phyloP scores from a whole-genome alignment of 2,329 filamentous ascomycete species.

The Colletotrichum spinosum region DNA sequence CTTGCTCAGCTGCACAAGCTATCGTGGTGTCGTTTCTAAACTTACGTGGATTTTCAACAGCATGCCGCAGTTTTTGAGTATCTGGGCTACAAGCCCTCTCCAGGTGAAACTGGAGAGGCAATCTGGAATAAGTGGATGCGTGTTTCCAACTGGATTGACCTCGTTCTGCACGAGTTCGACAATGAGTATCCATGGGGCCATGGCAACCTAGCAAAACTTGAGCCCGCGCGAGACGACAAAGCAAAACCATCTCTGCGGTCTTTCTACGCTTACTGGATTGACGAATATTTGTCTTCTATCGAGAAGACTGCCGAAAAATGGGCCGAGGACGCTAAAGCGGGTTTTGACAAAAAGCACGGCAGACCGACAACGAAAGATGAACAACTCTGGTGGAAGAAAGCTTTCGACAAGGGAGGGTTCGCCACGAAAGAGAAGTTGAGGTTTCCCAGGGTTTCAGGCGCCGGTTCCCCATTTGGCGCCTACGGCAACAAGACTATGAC shows the following conservation, averaged over 20 bases:
- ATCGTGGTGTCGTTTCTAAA: no score
- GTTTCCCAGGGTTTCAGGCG: not conserved
- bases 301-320: not conserved
- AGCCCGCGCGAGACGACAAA: not conserved
- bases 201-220: not conserved
- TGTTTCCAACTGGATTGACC: conserved; percentile 29
- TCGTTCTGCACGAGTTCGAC: conserved; percentile 20
- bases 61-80: conserved; percentile 6
- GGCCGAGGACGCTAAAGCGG: not conserved
- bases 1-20: not conserved
- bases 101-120: not conserved
- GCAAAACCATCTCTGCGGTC: conserved; percentile 3
- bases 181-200: conserved; percentile 5
- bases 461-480: conserved; percentile 3
- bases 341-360: not conserved
- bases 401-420: conserved; percentile 6
- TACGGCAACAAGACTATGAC: conserved; percentile 8
- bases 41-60: not conserved
- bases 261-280: conserved; percentile 12
- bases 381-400: conserved; percentile 1
- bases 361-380: not conserved
- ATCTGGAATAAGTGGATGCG: conserved; percentile 30
- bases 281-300: not conserved
- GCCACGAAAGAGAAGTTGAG: not conserved
- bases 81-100: not conserved